These are phyloP conservation scores for Harrya chromipes DNA, from an alignment of 768 basidiomycete species.

Conservation along the genomic window DNA sequence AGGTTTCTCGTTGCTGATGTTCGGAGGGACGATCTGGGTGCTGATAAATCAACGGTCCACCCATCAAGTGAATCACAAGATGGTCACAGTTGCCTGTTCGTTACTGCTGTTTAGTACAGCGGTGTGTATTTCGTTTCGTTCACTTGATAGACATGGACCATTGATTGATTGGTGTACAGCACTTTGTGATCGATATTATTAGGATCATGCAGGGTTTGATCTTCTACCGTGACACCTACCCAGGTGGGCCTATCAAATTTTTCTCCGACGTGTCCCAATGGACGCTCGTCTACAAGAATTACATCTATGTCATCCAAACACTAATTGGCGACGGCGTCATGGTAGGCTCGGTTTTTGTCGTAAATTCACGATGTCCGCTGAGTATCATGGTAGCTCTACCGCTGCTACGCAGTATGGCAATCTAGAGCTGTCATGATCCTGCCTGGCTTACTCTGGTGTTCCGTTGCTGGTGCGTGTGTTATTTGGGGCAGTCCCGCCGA, in stretches of 20 bases:
- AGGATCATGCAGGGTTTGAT: slow-evolving; percentile 22
- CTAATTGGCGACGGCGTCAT: slow-evolving; percentile 25
- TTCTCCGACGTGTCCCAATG: slow-evolving; percentile 21
- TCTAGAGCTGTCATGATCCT: slow-evolving; percentile 17
- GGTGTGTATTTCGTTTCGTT: slow-evolving; percentile 6
- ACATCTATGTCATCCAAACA: slow-evolving; percentile 15
- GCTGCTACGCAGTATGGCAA: slow-evolving; percentile 28
- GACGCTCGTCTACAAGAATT: slow-evolving; percentile 26
- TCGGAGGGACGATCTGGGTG: slow-evolving; percentile 24
- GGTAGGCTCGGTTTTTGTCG: slow-evolving; percentile 7
- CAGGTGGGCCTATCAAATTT: slow-evolving; percentile 22
- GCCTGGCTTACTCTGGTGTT: slow-evolving; percentile 23
- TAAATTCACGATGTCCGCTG: neutral
- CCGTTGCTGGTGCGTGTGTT: slow-evolving; percentile 15
- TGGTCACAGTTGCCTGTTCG: slow-evolving; percentile 19
- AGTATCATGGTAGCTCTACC: slow-evolving; percentile 4
- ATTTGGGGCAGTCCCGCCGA: neutral
- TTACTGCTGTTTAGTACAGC: slow-evolving; percentile 25
- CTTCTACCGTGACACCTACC: slow-evolving; percentile 2
- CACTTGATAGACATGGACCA: neutral
- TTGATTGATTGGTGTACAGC: slow-evolving; percentile 3
- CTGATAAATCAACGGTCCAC: slow-evolving; percentile 6
- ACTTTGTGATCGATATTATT: slow-evolving; percentile 16
- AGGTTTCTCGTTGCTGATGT: slow-evolving; percentile 34
- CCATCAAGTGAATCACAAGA: slow-evolving; percentile 8